Evolutionary conservation across 2,329 filamentous ascomycete species (phyloP), one percentile per base, ranked within the genome.

Genomic region (Paecilomyces niveus): DNA sequence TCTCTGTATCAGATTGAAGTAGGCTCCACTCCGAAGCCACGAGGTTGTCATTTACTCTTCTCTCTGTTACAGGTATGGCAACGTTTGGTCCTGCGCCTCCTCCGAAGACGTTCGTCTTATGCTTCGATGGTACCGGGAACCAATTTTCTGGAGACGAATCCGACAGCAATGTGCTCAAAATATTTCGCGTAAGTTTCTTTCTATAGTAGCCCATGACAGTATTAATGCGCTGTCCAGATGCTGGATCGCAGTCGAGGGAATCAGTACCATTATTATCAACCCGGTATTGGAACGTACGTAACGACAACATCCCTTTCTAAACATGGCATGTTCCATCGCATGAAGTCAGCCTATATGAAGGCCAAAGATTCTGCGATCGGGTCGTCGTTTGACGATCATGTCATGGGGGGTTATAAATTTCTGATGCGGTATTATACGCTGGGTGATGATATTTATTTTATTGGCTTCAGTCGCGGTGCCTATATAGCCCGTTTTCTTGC

Each of bases 361-460:
- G 71, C 72, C 54, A 74, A 74, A 55, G 90, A 94, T 71, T 89
- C 88, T 2, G 90, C 89, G 9, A 74, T 95, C 60, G 90, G 90
- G 1, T 88, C 88, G 0, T 90, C 87, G 0, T 93, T 95, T 63
- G 89, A 89, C 64, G 82, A 90, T 58, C 90, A 94, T 74, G 90
- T 94, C 10, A 89, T 94, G 65, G 89, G 87, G 7, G 90, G 89
- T 1, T 94, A 94, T 73, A 85, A 86, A 57, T 90, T 92, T 70
- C 78, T 91, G 53, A 90, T 90, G 87, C 82, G 85, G 18, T 89
- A 87, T 70, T 90, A 90, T 69, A 79, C 80, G 52, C 81, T 83
- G 0, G 78, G 78, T 10, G 77, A 81, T 60, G 76, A 80, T 57
- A 88, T 89, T 35, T 89, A 85, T 68, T 84, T 90, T 73, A 89